Conservation (phyloP, 129 eudicot genomes). For the Lactuca saligna region DNA sequence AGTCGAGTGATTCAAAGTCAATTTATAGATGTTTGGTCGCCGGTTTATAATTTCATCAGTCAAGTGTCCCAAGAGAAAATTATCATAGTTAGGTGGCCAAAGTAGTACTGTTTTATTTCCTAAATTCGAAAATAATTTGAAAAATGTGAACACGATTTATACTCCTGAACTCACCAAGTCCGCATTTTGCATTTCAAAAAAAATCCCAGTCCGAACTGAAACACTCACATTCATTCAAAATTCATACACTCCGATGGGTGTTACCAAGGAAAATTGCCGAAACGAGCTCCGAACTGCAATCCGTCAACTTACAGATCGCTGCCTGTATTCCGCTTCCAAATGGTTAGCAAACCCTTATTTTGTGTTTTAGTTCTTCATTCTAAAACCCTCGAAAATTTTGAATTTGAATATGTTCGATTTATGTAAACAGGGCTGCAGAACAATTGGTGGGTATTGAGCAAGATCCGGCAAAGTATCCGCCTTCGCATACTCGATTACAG, state of each 20-base stretch:
- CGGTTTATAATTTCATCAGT: background rate
- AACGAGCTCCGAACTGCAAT: slow-evolving; percentile 85
- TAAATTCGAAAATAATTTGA: background rate
- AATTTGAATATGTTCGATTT: background rate
- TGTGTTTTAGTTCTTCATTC: background rate
- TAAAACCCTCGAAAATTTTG: slow-evolving; percentile 10
- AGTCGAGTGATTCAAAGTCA: too few species aligned
- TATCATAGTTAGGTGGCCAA: background rate
- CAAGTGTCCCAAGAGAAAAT: background rate
- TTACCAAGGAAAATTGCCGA: slow-evolving; percentile 73
- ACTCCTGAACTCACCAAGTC: slow-evolving; percentile 16
- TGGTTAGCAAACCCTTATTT: slow-evolving; percentile 52
- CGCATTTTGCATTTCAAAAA: slow-evolving; percentile 14
- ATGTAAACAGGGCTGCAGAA: slow-evolving; percentile 80
- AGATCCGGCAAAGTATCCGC: slow-evolving; percentile 84
- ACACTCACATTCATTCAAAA: background rate
- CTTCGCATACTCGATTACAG: slow-evolving; percentile 90
- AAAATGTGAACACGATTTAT: background rate
- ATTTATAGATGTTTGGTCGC: too few species aligned
- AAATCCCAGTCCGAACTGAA: background rate
- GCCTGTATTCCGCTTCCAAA: slow-evolving; percentile 87
- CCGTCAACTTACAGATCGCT: slow-evolving; percentile 89
- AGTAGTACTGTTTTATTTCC: background rate
- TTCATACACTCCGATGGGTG: slow-evolving; percentile 46
- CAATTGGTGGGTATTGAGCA: slow-evolving; percentile 93